Percentiles rank a stretch among this genome's conserved stretches.
Evolutionary conservation across 352 stramenopile species (phyloP).

Genomic region (Phytophthora palmivora): DNA sequence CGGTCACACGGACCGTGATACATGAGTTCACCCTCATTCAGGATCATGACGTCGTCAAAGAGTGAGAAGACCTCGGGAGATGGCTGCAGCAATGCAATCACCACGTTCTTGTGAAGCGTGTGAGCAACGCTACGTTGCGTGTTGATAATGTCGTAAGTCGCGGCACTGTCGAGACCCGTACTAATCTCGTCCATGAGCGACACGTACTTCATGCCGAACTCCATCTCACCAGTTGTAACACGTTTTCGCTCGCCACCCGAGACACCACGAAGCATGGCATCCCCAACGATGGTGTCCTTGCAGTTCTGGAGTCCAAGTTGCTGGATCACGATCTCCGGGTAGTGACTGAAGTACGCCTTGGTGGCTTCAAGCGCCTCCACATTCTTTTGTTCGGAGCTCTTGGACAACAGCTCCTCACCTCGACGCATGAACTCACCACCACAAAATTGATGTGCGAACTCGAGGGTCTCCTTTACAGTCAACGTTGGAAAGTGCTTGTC

Average conservation of each 20-base stretch:
- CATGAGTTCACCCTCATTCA: too few relatives aligned
- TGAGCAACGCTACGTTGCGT: constrained; percentile 30
- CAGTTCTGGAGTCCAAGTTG: constrained; percentile 47
- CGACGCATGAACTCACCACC: too few relatives aligned
- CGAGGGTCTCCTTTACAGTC: too few relatives aligned
- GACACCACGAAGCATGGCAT: too few relatives aligned
- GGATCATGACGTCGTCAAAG: constrained; percentile 74
- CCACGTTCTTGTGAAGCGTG: constrained; percentile 38
- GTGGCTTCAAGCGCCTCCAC: constrained; percentile 14
- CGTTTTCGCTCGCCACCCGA: constrained; percentile 57
- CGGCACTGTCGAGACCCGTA: constrained; percentile 83
- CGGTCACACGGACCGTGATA: constrained; percentile 36
- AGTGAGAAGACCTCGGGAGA: constrained; percentile 89
- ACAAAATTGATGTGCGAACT: too few relatives aligned
- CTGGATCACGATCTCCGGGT: constrained; percentile 14
- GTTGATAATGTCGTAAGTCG: constrained; percentile 48
- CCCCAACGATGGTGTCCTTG: too few relatives aligned
- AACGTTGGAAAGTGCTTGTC: too few relatives aligned
- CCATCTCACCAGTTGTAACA: too few relatives aligned
- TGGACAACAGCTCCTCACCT: too few relatives aligned
- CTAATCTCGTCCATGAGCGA: too few relatives aligned
- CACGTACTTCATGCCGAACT: constrained; percentile 70
- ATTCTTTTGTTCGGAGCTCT: constrained; percentile 14
- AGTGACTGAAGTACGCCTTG: constrained; percentile 19
- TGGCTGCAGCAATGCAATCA: constrained; percentile 85